A percentile compares a stretch with the other conserved stretches of the same genome.
phyloP scores from a whole-genome alignment of 441 rosid species.

The Metrosideros polymorpha region DNA sequence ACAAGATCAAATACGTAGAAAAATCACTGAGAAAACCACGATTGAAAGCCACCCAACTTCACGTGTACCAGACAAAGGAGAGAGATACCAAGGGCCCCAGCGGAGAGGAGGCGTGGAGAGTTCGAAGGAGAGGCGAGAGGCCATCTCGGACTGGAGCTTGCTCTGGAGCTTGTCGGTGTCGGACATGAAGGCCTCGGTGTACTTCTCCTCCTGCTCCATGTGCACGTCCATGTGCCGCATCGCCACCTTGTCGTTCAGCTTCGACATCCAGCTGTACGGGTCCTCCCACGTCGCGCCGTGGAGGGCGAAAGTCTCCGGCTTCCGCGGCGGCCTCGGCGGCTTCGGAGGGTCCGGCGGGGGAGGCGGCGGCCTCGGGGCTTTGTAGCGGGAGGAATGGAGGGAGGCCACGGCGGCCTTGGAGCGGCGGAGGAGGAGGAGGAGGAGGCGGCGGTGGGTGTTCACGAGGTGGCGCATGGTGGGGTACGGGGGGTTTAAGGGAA shows the following conservation, averaged over 20 bases:
- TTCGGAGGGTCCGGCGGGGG: slow-evolving; percentile 53
- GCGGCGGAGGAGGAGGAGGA: not conserved
- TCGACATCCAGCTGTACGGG: slow-evolving; percentile 93
- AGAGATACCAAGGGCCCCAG: slow-evolving; percentile 82
- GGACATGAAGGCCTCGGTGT: slow-evolving; percentile 68
- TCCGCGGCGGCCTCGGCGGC: slow-evolving; percentile 82
- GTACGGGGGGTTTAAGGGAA: not conserved
- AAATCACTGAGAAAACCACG: not conserved
- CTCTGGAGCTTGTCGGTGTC: slow-evolving; percentile 71
- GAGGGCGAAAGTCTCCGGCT: slow-evolving; percentile 59
- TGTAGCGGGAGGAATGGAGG: slow-evolving; percentile 33
- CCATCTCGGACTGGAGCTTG: slow-evolving; percentile 93
- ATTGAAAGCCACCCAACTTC: not conserved
- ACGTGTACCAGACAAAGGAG: not conserved
- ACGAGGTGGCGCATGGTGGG: slow-evolving; percentile 4
- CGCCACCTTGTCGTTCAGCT: slow-evolving; percentile 77
- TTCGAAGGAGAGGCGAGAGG: slow-evolving; percentile 67
- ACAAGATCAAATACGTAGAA: not conserved
- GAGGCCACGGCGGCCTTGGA: not conserved
- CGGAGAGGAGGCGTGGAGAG: slow-evolving; percentile 91
- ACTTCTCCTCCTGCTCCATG: slow-evolving; percentile 97
- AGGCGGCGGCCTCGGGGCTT: slow-evolving; percentile 24
- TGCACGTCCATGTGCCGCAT: slow-evolving; percentile 94
- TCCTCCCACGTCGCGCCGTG: slow-evolving; percentile 83
- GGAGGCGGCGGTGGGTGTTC: not conserved